phyloP scores from a whole-genome alignment of 2,329 filamentous ascomycete genomes.

The Colletotrichum endophyticum region DNA sequence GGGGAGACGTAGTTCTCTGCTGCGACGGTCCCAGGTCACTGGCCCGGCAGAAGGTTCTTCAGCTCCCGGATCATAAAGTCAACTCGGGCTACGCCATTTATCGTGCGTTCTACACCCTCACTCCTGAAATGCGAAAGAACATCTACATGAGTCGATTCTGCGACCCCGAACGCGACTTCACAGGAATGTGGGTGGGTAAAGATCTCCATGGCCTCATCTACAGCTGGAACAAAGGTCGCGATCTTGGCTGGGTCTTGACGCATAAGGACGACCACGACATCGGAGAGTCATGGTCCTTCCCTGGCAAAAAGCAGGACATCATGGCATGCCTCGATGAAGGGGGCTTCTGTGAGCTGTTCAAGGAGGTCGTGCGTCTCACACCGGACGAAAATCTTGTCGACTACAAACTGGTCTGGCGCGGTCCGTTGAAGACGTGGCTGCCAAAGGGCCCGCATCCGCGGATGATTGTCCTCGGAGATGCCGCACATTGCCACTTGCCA shows the following conservation, averaged over 20 bases:
- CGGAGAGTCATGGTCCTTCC: background rate
- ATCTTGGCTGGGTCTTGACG: background rate
- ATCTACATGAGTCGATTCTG: background rate
- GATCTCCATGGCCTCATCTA: background rate
- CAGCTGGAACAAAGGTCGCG: background rate
- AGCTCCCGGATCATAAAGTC: background rate
- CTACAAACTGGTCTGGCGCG: background rate
- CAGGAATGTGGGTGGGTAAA: background rate
- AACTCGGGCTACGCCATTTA: background rate
- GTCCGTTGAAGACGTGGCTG: background rate
- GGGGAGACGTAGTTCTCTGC: background rate
- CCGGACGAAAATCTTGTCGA: background rate
- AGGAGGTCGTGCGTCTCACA: background rate
- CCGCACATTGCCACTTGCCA: background rate
- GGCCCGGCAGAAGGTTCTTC: background rate
- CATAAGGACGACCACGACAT: background rate
- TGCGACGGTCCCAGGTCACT: background rate
- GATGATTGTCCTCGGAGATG: background rate
- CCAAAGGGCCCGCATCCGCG: background rate
- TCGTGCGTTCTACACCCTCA: background rate
- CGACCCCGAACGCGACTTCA: background rate
- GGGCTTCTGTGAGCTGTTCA: background rate
- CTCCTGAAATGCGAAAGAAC: background rate
- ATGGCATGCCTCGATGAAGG: background rate
- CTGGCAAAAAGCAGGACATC: background rate